phyloP scores from a whole-genome alignment of 2,329 filamentous ascomycete genomes.

The Colletotrichum orbiculare region DNA sequence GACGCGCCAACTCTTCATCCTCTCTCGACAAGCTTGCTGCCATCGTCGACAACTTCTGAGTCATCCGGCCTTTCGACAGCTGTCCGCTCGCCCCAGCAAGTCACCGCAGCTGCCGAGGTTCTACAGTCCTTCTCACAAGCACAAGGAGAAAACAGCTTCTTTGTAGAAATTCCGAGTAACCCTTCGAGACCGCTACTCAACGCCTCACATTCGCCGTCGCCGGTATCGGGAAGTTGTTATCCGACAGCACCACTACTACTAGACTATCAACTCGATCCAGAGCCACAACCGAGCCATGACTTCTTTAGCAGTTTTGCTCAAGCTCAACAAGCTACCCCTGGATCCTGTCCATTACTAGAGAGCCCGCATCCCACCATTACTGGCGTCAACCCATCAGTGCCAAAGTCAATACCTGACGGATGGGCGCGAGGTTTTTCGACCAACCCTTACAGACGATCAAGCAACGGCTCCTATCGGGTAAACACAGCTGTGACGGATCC shows the following conservation, averaged over 20 bases:
- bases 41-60: not conserved
- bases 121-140: constrained; percentile 6
- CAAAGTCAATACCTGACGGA: constrained; percentile 13
- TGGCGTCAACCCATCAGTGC: constrained; percentile 6
- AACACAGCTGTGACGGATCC: not conserved
- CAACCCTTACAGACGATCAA: not conserved
- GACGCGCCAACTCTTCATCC: not conserved
- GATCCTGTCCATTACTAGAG: not conserved
- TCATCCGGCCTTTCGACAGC: not conserved
- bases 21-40: not conserved
- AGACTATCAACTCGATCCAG: no score
- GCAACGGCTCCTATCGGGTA: not conserved
- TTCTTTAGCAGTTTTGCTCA: no score
- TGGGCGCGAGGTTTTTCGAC: not conserved
- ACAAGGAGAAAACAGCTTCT: no score
- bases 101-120: constrained; percentile 1
- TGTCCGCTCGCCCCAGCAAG: not conserved
- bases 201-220: no score
- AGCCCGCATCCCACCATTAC: constrained; percentile 1
- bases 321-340: not conserved
- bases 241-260: no score
- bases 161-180: not conserved
- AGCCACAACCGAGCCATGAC: no score
- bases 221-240: no score
- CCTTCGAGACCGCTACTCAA: not conserved